A percentile compares a stretch with the other conserved stretches of the same genome.
These are phyloP conservation scores for Arachis monticola DNA, from an alignment of 331 rosid species.

Conservation along the genomic window DNA sequence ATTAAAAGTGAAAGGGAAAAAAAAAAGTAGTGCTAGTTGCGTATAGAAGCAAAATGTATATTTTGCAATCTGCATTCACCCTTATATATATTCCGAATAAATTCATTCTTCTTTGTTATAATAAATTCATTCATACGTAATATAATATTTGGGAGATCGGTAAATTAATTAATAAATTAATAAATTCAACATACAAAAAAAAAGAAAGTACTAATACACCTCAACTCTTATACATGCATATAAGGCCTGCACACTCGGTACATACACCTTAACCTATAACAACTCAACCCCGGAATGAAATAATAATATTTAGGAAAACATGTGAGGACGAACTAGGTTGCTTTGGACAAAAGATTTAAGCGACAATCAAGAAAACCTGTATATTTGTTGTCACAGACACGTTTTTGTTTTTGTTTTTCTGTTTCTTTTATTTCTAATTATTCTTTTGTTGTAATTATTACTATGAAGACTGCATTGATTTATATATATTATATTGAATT, in stretches of 20 bases:
- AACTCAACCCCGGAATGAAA: conserved; percentile 31
- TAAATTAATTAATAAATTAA: too few species aligned
- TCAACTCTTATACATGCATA: conserved; percentile 14
- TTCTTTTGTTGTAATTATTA: conserved; percentile 1
- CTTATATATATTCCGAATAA: too few species aligned
- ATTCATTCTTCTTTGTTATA: too few species aligned
- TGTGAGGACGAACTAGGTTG: conserved; percentile 44
- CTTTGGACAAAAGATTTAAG: conserved; percentile 47
- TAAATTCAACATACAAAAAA: too few species aligned
- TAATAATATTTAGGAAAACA: conserved; percentile 35
- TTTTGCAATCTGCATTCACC: too few species aligned
- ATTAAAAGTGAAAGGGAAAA: too few species aligned
- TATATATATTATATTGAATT: neutral
- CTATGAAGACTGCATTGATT: conserved; percentile 1
- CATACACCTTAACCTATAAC: neutral
- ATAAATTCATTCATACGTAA: too few species aligned
- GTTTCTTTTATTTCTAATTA: too few species aligned
- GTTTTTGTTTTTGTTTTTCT: neutral
- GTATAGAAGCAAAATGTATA: too few species aligned
- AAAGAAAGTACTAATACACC: neutral
- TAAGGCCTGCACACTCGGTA: too few species aligned
- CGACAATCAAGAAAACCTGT: conserved; percentile 36
- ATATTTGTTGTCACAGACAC: conserved; percentile 32
- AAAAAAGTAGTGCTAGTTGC: too few species aligned
- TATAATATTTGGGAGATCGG: too few species aligned